Evolutionary conservation across 2,329 filamentous ascomycete genomes (phyloP).

Genomic region (Talaromyces sp.): DNA sequence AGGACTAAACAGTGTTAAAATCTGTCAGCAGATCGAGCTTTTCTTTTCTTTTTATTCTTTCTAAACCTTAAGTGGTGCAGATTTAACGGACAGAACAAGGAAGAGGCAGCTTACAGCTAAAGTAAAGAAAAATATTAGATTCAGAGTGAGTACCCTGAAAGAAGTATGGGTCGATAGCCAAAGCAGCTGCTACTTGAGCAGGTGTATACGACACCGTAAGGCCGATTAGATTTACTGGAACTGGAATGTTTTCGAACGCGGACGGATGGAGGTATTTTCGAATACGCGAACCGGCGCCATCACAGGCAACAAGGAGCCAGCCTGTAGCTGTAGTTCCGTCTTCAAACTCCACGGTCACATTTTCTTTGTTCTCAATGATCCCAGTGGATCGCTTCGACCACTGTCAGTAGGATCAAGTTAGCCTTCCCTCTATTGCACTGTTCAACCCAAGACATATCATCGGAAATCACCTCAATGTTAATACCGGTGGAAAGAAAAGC

Average conservation of each 20-base stretch:
- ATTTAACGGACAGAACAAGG: background rate
- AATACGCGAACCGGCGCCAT: conserved; percentile 44
- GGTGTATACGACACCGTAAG: conserved; percentile 38
- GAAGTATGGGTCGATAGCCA: conserved; percentile 48
- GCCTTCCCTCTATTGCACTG: background rate
- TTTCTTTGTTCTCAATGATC: conserved; percentile 28
- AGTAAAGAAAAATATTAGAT: conserved; percentile 48
- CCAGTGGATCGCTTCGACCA: conserved; percentile 33
- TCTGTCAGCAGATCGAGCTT: background rate
- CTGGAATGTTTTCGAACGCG: conserved; percentile 25
- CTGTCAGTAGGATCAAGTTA: conserved; percentile 14
- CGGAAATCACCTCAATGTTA: conserved; percentile 40
- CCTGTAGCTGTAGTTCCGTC: conserved; percentile 41
- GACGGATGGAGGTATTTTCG: conserved; percentile 28
- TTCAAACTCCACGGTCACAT: conserved; percentile 41
- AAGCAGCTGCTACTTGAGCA: conserved; percentile 38
- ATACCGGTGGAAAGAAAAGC: conserved; percentile 42
- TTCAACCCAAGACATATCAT: background rate
- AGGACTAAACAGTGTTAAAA: conserved; percentile 33
- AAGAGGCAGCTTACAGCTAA: conserved; percentile 38
- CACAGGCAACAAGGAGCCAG: conserved; percentile 45
- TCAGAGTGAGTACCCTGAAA: conserved; percentile 50
- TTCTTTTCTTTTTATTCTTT: no score
- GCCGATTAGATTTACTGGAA: conserved; percentile 48
- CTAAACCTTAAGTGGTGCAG: background rate